Evolutionary conservation across 805 yeast species (phyloP).

Genomic region (Dipodascus geniculatus): DNA sequence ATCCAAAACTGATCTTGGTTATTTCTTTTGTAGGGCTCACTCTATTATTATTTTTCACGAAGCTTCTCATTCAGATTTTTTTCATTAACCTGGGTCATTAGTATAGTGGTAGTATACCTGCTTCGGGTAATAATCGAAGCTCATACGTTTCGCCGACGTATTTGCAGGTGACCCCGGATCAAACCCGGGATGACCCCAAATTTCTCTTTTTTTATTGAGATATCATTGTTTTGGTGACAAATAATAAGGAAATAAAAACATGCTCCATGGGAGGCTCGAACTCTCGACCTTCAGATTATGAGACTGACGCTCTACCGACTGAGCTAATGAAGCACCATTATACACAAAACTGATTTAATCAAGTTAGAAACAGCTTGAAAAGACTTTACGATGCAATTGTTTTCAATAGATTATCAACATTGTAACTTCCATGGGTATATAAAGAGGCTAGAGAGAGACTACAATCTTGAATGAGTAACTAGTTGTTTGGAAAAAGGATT

Average conservation of each 20-base stretch:
- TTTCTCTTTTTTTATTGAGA: constrained; percentile 14
- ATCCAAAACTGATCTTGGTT: no score
- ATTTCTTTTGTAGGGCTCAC: no score
- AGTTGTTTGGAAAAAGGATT: no score
- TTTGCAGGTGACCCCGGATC: constrained; percentile 31
- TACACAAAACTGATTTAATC: background rate
- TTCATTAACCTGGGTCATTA: constrained; percentile 22
- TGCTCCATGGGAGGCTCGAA: constrained; percentile 1
- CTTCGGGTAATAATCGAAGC: constrained; percentile 26
- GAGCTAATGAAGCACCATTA: background rate
- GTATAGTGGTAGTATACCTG: constrained; percentile 31
- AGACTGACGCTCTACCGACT: constrained; percentile 2
- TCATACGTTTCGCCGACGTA: constrained; percentile 19
- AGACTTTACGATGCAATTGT: no score
- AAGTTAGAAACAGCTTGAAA: background rate
- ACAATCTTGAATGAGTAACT: no score
- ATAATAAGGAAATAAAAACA: no score
- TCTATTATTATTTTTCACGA: no score
- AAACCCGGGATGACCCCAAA: constrained; percentile 30
- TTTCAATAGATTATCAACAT: no score
- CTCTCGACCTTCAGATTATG: constrained; percentile 2
- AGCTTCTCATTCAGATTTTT: no score
- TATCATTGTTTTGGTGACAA: no score
- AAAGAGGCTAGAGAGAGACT: no score
- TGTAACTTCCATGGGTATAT: no score